Conservation (phyloP, 225 moss, liverwort and hornwort species). For the Lunularia cruciata region DNA sequence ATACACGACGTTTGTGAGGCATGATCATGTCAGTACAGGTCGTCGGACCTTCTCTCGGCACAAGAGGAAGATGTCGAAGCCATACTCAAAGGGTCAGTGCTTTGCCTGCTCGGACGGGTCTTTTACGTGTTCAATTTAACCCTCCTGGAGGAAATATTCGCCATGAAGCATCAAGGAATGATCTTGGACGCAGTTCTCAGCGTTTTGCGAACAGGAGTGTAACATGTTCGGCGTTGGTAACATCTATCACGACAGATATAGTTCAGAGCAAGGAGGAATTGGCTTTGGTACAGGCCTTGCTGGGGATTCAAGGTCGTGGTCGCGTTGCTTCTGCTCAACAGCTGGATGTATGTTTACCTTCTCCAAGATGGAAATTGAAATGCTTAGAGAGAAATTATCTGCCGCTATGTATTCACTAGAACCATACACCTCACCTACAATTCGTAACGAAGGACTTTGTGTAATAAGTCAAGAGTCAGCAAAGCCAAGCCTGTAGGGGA, state of each 20-base stretch:
- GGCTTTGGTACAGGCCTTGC: conserved; percentile 73
- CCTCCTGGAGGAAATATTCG: neutral
- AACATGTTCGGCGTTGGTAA: conserved; percentile 18
- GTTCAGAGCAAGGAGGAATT: conserved; percentile 58
- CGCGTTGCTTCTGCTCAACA: conserved; percentile 64
- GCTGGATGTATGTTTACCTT: conserved; percentile 64
- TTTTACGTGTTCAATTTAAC: neutral
- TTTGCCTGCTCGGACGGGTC: neutral
- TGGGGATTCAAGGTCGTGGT: conserved; percentile 90
- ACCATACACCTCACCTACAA: too few species aligned
- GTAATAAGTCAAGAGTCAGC: too few species aligned
- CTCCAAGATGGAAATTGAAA: too few species aligned
- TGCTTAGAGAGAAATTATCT: too few species aligned
- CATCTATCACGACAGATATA: conserved; percentile 32
- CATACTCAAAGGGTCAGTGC: too few species aligned
- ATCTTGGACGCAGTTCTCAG: neutral
- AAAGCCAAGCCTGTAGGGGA: too few species aligned
- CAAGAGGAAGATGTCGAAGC: neutral
- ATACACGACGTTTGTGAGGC: too few species aligned
- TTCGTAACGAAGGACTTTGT: too few species aligned
- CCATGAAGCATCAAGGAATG: neutral
- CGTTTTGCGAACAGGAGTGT: neutral
- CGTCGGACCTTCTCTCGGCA: neutral
- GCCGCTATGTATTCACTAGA: too few species aligned
- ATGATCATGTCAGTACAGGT: conserved; percentile 10